Percentiles rank a stretch among this genome's conserved stretches.
Conservation (phyloP, 202 grass and related monocot genomes). For the Setaria viridis region DNA sequence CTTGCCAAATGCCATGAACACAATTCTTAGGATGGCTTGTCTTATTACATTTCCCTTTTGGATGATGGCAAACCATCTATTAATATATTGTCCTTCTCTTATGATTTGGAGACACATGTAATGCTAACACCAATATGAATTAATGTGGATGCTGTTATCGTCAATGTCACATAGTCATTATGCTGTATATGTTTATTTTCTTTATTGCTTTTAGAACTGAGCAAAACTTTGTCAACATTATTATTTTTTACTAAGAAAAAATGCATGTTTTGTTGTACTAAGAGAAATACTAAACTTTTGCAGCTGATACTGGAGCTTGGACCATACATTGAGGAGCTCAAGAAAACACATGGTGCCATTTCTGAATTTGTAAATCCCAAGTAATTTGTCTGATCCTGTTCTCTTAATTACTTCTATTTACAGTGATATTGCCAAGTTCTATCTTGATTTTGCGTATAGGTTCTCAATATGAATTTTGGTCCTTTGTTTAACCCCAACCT, state of each 20-base stretch:
- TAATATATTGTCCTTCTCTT: background rate
- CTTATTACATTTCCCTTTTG: background rate
- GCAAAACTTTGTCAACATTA: background rate
- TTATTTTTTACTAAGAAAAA: conserved; percentile 16
- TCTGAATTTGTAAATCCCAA: conserved; percentile 98
- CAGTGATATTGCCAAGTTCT: conserved; percentile 30
- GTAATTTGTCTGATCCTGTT: conserved; percentile 55
- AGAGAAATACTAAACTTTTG: conserved; percentile 35
- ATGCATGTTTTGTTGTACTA: background rate
- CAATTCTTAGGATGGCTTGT: conserved; percentile 28
- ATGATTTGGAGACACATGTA: conserved; percentile 8
- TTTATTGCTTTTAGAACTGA: background rate
- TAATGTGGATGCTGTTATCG: background rate
- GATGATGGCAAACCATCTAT: background rate
- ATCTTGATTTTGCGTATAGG: background rate
- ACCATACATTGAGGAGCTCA: conserved; percentile 87
- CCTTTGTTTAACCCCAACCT: background rate
- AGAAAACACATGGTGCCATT: conserved; percentile 88
- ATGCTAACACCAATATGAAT: background rate
- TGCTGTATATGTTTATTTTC: background rate
- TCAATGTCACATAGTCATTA: background rate
- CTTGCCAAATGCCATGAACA: conserved; percentile 7
- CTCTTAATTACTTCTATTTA: conserved; percentile 23
- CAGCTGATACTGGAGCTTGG: conserved; percentile 97
- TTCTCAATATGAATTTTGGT: background rate